These are phyloP conservation scores for Panicum hallii DNA, from an alignment of 202 grass and related monocot species.

Conservation along the genomic window DNA sequence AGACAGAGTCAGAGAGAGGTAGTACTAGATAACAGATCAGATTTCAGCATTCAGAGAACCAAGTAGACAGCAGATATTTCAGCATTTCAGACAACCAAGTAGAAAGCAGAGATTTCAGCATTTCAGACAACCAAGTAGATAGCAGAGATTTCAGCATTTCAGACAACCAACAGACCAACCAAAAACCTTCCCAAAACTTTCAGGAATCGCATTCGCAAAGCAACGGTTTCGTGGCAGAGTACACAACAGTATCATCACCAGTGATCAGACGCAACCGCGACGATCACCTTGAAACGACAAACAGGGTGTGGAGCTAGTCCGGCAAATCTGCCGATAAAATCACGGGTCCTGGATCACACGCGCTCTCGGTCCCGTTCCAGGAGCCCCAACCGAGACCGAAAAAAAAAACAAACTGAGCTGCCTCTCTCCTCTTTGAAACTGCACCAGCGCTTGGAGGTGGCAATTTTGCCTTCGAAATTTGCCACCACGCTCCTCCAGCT, in stretches of 20 bases:
- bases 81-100: neutral
- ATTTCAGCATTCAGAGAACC: neutral
- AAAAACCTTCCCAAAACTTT: conserved; percentile 8
- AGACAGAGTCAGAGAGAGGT: neutral
- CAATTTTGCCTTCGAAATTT: conserved; percentile 7
- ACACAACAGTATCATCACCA: neutral
- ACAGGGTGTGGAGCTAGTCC: conserved; percentile 6
- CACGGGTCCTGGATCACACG: conserved; percentile 29
- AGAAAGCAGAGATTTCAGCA: too few relatives aligned
- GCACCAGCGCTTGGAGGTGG: conserved; percentile 18
- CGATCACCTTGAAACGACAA: conserved; percentile 28
- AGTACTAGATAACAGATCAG: neutral
- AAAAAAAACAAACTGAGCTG: neutral
- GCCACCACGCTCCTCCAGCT: conserved; percentile 42
- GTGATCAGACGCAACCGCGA: neutral
- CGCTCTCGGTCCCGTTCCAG: conserved; percentile 4
- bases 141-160: neutral
- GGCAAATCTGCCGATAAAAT: conserved; percentile 41
- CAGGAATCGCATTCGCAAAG: conserved; percentile 16
- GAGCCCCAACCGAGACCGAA: neutral
- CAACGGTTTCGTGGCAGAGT: conserved; percentile 30
- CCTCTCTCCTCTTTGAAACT: conserved; percentile 2
- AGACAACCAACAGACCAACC: neutral
- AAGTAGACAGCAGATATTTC: neutral
- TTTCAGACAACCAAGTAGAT: too few relatives aligned